Evolutionary conservation across 1,139 yeast species (phyloP), one percentile per base, ranked within the genome.

Genomic region (Pichiaceae sp.): DNA sequence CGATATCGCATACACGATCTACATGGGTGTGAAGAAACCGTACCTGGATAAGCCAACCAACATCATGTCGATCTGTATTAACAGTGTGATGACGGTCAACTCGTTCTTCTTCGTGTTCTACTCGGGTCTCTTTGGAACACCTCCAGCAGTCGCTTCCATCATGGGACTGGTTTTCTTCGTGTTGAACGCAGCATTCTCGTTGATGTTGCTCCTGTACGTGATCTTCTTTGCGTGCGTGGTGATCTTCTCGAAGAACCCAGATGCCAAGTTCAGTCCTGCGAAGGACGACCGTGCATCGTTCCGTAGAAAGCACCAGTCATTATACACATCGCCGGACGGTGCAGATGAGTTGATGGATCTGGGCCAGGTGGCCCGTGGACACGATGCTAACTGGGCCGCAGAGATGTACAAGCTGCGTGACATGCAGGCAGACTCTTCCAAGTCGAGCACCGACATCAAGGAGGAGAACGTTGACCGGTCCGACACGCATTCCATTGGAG

Each of bases 81-180:
- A 79, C 36, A 63, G 78, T 17, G 86, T 82, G 21, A 72, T 70
- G 20, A 70, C 83, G 11, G 48, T 81, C 39, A 83, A 83, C 56
- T 78, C 91, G 18, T 80, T 82, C 57, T 63, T 83, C 42, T 82
- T 81, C 58, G 58, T 80, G 39, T 82, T 82, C 61, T 83, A 80
- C 53, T 79, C 89, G 4, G 78, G 78, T 46, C 62, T 83, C 38
- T 82, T 79, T 54, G 77, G 78, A 32, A 86, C 80, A 58, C 71
- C 79, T 8, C 75, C 75, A 14, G 69, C 69, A 15, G 91, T 79
- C 14, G 66, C 75, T 14, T 78, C 89, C 3, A 72, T 83, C 37
- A 78, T 82, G 85, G 94, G 86, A 1, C 77, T 89, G 78, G 70
- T 83, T 1, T 82, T 81, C 56, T 83, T 83, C 52, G 69, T 83